Conservation (phyloP, 2,329 filamentous ascomycete species). For the Calonectria pauciramosa region DNA sequence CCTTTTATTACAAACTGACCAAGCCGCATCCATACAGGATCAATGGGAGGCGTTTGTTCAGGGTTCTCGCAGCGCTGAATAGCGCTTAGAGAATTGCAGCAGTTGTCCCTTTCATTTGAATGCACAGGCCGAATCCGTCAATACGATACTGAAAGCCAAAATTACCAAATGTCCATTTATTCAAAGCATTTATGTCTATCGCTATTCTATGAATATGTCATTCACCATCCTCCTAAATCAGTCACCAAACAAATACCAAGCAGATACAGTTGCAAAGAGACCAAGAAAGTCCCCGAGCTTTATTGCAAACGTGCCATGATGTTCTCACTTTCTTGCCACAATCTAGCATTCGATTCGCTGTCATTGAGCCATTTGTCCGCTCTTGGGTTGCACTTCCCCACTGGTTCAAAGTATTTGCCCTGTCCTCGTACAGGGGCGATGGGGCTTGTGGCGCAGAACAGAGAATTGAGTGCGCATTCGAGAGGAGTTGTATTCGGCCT, state of each 20-base stretch:
- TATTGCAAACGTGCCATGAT: neutral
- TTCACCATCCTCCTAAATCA: too few species aligned
- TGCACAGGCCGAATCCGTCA: too few species aligned
- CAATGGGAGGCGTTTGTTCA: constrained; percentile 14
- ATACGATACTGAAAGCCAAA: too few species aligned
- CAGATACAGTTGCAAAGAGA: too few species aligned
- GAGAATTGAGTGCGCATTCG: constrained; percentile 38
- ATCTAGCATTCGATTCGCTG: constrained; percentile 21
- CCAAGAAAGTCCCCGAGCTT: too few species aligned
- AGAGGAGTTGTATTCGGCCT: constrained; percentile 30
- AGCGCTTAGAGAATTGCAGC: too few species aligned
- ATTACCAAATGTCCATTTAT: too few species aligned
- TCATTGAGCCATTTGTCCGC: constrained; percentile 40
- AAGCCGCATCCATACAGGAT: neutral
- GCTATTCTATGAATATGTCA: too few species aligned
- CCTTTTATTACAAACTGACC: neutral
- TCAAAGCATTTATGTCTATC: too few species aligned
- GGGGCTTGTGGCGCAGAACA: constrained; percentile 39
- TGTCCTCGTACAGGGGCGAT: constrained; percentile 17
- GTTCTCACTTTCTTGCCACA: constrained; percentile 21
- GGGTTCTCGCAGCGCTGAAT: neutral
- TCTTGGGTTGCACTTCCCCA: constrained; percentile 33
- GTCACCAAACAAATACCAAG: too few species aligned
- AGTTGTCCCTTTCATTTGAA: too few species aligned
- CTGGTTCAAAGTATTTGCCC: constrained; percentile 35